Base-by-base conservation (phyloP, 805 yeast species). In the Candida pseudofarinosa region DNA sequence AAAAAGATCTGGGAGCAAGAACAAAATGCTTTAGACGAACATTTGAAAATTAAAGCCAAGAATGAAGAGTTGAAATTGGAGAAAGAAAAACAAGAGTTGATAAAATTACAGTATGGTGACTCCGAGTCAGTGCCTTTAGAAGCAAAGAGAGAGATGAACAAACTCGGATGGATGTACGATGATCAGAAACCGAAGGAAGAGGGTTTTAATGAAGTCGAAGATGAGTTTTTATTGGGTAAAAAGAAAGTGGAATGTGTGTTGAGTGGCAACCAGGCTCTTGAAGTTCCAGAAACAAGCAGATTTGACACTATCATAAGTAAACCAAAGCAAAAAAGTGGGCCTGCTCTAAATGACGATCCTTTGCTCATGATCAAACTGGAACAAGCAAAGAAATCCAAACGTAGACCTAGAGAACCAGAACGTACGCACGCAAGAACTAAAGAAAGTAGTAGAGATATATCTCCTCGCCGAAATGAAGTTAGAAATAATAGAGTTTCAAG, bases 81-180 rank as follows among this genome's bases (percentile, higher is more conserved):
- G 48, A 67, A 77, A 32, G 85, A 85, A 47, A 65, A 79, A 32
- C 69, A 76, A 37, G 83, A 82, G 51, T 61, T 85, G 33, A 56
- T 71, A 42, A 69, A 66, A 31, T 54, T 78, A 47, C 80, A 76
- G 49, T 63, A 62, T 50, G 72, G 73, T 10, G 71, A 66, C 39
- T 55, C 63, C 26, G 54, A 63, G 3, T 64, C 54, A 12, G 58
- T 46, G 66, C 76, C 51, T 50, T 58, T 51, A 54, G 58, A 48
- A 43, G 71, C 45, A 55, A 62, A 42, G 65, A 46, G 69, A 23
- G 64, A 65, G 46, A 45, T 70, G 19, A 67, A 73, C 41, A 77
- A 83, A 39, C 69, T 88, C 17, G 84, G 79, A 35, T 90, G 97
- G 97, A 91, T 91, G 95, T 90, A 90, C 56, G 77, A 83, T 12